A percentile compares a stretch with the other conserved stretches of the same genome.
Conservation (phyloP, 1,139 yeast species). For the Saccharomycopsis hybrid region DNA sequence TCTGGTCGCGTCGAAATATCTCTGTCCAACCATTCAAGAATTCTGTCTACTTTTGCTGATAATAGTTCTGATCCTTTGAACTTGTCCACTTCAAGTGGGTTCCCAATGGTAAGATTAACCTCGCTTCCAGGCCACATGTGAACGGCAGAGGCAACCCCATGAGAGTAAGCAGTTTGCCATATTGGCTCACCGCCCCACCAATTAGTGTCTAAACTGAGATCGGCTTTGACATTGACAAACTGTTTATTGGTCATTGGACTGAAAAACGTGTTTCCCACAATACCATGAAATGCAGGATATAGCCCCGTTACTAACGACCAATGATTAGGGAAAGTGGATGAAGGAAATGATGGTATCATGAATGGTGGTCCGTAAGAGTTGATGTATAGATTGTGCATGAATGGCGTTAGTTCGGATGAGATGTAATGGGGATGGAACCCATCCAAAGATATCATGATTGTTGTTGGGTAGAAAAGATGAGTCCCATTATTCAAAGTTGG, state of each 20-base stretch:
- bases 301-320: conserved; percentile 88
- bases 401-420: conserved; percentile 61
- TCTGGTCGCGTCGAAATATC: conserved; percentile 56
- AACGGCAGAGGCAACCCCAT: conserved; percentile 64
- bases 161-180: conserved; percentile 71
- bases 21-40: conserved; percentile 63
- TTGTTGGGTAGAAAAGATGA: conserved; percentile 65
- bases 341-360: conserved; percentile 82
- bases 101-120: conserved; percentile 42
- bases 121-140: conserved; percentile 98
- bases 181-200: conserved; percentile 93
- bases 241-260: conserved; percentile 52
- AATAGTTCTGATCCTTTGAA: conserved; percentile 62
- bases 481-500: conserved; percentile 56
- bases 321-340: conserved; percentile 87
- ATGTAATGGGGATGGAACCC: conserved; percentile 92
- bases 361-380: conserved; percentile 68
- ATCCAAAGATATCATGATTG: conserved; percentile 70
- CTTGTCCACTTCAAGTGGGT: conserved; percentile 51
- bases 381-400: conserved; percentile 49
- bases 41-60: conserved; percentile 46
- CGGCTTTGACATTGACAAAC: conserved; percentile 60
- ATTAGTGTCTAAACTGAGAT: conserved; percentile 48
- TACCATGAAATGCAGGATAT: conserved; percentile 79
- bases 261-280: conserved; percentile 76